Conservation (phyloP, 2,329 filamentous ascomycete genomes). For the Bimuria novae-zelandiae region DNA sequence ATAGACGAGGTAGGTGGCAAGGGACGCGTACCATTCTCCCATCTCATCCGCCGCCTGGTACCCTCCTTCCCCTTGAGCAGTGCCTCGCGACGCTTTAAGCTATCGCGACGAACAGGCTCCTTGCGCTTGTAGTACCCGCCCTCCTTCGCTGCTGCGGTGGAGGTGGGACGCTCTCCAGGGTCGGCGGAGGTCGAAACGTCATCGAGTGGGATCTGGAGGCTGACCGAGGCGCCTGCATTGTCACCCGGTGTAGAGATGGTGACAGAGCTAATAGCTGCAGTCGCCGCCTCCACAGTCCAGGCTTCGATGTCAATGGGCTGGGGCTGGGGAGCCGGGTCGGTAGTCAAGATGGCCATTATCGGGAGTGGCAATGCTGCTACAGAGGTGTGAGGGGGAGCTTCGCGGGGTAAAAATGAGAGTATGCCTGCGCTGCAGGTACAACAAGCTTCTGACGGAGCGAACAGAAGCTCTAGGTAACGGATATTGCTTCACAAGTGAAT, state of each 20-base stretch:
- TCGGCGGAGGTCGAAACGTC: slow-evolving; percentile 45
- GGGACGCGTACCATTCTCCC: slow-evolving; percentile 79
- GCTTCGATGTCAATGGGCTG: slow-evolving; percentile 51
- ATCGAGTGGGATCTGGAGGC: slow-evolving; percentile 78
- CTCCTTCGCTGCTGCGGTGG: slow-evolving; percentile 45
- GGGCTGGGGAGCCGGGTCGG: slow-evolving; percentile 22
- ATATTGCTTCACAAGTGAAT: neutral
- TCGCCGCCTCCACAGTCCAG: slow-evolving; percentile 54
- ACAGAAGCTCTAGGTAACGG: neutral
- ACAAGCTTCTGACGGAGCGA: neutral
- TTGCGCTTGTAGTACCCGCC: slow-evolving; percentile 57
- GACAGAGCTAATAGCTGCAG: slow-evolving; percentile 49
- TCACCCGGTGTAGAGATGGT: slow-evolving; percentile 43
- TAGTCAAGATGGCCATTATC: slow-evolving; percentile 41
- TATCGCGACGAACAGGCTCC: slow-evolving; percentile 63
- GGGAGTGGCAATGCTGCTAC: slow-evolving; percentile 4
- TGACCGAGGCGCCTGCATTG: slow-evolving; percentile 60
- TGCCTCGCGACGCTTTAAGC: slow-evolving; percentile 70
- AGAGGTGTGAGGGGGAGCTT: neutral
- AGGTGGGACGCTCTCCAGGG: slow-evolving; percentile 29
- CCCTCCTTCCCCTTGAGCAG: slow-evolving; percentile 90
- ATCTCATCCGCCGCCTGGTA: slow-evolving; percentile 80
- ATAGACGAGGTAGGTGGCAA: slow-evolving; percentile 12
- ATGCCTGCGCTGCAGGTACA: slow-evolving; percentile 4
- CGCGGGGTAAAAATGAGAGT: neutral